phyloP scores from a whole-genome alignment of 371 early-diverging fungal genomes.

The Parasitella parasitica region DNA sequence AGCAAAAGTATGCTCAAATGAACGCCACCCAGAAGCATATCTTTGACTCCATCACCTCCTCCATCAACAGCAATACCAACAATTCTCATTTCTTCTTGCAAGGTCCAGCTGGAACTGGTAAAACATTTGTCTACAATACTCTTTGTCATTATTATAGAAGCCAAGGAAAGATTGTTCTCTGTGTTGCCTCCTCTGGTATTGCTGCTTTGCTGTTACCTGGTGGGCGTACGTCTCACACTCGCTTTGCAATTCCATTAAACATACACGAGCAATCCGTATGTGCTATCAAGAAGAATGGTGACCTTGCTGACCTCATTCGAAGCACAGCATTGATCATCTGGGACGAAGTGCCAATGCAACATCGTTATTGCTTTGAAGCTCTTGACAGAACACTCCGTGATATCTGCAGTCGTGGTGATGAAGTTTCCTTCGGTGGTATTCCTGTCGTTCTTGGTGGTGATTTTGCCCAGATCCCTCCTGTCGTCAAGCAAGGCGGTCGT shows the following conservation, averaged over 20 bases:
- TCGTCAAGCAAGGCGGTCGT: no score
- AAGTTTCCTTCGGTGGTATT: no score
- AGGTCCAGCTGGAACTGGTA: constrained; percentile 5
- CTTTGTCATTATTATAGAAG: constrained; percentile 1
- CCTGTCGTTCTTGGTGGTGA: no score
- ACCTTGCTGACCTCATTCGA: no score
- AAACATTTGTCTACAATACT: constrained; percentile 5
- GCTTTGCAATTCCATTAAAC: background rate
- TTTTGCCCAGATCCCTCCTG: no score
- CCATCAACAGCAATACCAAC: background rate
- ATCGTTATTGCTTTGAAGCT: constrained; percentile 5
- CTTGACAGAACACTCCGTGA: background rate
- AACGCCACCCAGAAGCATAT: background rate
- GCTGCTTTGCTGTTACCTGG: no score
- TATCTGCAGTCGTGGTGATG: background rate
- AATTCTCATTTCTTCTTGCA: constrained; percentile 4
- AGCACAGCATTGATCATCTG: background rate
- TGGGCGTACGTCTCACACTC: background rate
- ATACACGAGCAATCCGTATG: background rate
- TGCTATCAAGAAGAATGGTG: no score
- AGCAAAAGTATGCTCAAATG: background rate
- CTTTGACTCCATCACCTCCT: background rate
- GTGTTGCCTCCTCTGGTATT: background rate
- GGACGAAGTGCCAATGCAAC: constrained; percentile 8
- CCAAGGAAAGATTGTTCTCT: background rate